Evolutionary conservation across 306 rosid species (phyloP), one percentile per base, ranked within the genome.

Genomic region (Cucurbita argyrosperma): DNA sequence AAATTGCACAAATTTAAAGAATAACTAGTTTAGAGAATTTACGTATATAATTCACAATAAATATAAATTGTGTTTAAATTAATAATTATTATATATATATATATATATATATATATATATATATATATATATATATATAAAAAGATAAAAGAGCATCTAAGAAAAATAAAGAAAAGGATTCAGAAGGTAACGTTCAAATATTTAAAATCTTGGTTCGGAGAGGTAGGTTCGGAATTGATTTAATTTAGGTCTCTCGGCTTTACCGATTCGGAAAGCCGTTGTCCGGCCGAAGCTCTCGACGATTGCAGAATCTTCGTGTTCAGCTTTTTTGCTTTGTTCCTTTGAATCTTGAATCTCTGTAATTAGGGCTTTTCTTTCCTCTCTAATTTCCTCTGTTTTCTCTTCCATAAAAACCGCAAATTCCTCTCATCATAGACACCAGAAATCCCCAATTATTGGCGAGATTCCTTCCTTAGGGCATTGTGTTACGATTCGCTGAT

Each of bases 251-350:
- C 10, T 60, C 42, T 47, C 10, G 1, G 61, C 55, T 43, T 40
- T 69, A 43, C 6, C 8, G 86, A 55, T 80, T 79, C 63, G 88
- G 81, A 68, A 50, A 83, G 78, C 91, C 89, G 89, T 88, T 84
- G 74, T 66, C 21, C 30, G 46, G 35, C 74, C 60, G 51, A 68
- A 49, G 16, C 66, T 37, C 67, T 49, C 72, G 18, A 77, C 81
- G 14, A 54, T 76, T 57, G 13, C 12, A 14, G 21, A 45, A 7
- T 50, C 43, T 10, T 39, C 69, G 3, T 49, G 21, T 39, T 2
- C 45, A 13, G 26, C 45, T 7, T 46, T 26, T 56, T 58, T 77
- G 77, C 18, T 35, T 57, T 74, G 13, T 64, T 30, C 46, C 54
- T 51, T 52, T n/a, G 10, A 58, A 40, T 37, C 57, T 59, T 4